Evolutionary conservation across 495 filamentous ascomycete species (phyloP), one percentile per base, ranked within the genome.

Genomic region (Trichoderma reesei): DNA sequence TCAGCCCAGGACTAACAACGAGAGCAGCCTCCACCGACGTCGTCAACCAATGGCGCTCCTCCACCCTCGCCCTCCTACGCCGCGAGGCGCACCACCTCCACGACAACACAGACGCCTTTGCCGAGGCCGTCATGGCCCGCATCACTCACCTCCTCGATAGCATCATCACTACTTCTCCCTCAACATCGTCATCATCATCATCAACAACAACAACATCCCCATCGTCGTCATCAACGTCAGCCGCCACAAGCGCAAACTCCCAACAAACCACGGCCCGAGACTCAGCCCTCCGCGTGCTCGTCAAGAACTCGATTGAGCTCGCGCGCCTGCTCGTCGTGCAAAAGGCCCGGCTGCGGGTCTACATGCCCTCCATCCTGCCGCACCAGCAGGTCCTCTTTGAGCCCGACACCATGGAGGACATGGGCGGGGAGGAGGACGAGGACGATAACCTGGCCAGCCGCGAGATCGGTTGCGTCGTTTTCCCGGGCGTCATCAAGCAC

Each of bases 31-130:
- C 79, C 11, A 67, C 71, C 18, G 82, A 81, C 60, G 71, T 75
- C 37, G 70, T 80, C n/a, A 83, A 81, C 72, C 75, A 80, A 69
- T 84, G 82, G 82, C 77, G 82, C 39, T 78, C 81, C 9, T 70
- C 75, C 60, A 84, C 81, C 7, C 76, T 84, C 13, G 71, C 76
- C 7, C 75, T 83, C 48, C 68, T 85, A 46, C 78, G 76, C 62
- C 77, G 77, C 63, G 80, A 80, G 56, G 72, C 75, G 56, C 67
- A 73, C 62, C 76, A 71, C 68, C 73, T 83, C 62, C 72, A 78
- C 64, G 64, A 60, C 44, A 74, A 78, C 65, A 82, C 79, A 7
- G 46, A 68, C 13, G 63, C 60, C 39, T 63, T 76, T 11, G 72
- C 71, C 39, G 72, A 78, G 44, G 68, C 69, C 10, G 68, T 79